Base-by-base conservation (phyloP, 2,329 filamentous ascomycete species). In the Scolecobasidium constrictum region DNA sequence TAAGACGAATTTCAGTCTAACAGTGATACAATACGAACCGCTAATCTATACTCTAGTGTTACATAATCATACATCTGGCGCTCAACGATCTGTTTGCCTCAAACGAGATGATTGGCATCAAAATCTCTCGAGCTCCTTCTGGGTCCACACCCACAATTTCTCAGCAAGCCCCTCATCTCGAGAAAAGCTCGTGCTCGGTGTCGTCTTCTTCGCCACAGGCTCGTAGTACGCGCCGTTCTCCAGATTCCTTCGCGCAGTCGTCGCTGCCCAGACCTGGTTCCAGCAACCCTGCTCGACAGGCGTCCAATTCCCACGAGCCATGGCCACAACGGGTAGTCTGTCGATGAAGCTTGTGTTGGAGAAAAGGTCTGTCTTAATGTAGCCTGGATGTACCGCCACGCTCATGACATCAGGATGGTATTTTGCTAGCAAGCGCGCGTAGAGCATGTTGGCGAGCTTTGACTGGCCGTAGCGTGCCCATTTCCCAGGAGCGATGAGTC, bases 371-470 rank as follows among this genome's bases (percentile, higher is more conserved):
- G 69, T 71, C 13, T 60, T 45, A 15, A 72, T 66, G 16, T 68
- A 57, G n/a, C 71, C 71, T 0, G 71, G 71, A 45, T 74, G 70
- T 3, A 72, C 47, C 0, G 64, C 56, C 0, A 66, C 60, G 7
- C 56, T 56, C 0, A 60, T 68, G 41, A 74, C 62, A 3, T 56
- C 42, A 2, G 70, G 70, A 46, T 72, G 67, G 0, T 57, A 59
- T 11, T 52, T 46, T 1, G 67, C 64, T 3, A 72, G 56, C 33
- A 65, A 58, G 5, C 57, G 51, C 0, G 67, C 56, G 49, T 64
- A 71, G 1, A 73, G 60, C 11, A 73, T 56, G 36, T 72, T 72
- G 3, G 68, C 67, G 3, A 74, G 59, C 48, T 74, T 74, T 26
- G 61, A 64, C 35, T 66, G 60, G 4, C 65, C 67, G 53, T 75